Evolutionary conservation across 345 rosid genomes (phyloP).

Genomic region (Citrus cavaleriei): DNA sequence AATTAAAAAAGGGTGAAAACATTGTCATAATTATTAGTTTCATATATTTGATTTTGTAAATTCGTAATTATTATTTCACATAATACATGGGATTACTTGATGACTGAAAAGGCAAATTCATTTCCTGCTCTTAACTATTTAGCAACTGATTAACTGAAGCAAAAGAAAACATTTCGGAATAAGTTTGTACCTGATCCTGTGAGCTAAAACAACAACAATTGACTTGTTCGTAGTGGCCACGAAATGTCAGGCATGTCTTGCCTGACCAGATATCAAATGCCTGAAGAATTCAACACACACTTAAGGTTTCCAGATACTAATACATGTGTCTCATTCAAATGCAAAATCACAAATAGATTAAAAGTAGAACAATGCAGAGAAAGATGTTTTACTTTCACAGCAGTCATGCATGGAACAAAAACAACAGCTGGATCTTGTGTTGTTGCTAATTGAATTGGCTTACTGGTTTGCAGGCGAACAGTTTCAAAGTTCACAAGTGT

Average conservation of each 20-base stretch:
- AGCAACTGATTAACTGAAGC: background rate
- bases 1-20: background rate
- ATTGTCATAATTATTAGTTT: background rate
- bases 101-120: background rate
- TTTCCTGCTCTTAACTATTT: background rate
- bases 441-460: constrained; percentile 62
- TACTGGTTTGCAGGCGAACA: constrained; percentile 74
- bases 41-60: background rate
- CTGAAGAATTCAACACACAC: constrained; percentile 31
- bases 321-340: background rate
- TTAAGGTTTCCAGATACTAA: background rate
- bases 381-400: constrained; percentile 53
- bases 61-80: background rate
- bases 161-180: background rate
- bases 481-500: constrained; percentile 93
- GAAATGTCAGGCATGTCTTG: constrained; percentile 49
- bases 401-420: constrained; percentile 84
- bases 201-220: constrained; percentile 80
- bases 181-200: constrained; percentile 65
- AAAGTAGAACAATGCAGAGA: background rate
- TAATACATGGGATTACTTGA: background rate
- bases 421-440: constrained; percentile 64
- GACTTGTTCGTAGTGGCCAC: constrained; percentile 79
- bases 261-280: constrained; percentile 89
- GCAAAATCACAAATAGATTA: background rate